Base-by-base conservation (phyloP, 192 early-diverging fungal species). In the Allomyces arbusculus region DNA sequence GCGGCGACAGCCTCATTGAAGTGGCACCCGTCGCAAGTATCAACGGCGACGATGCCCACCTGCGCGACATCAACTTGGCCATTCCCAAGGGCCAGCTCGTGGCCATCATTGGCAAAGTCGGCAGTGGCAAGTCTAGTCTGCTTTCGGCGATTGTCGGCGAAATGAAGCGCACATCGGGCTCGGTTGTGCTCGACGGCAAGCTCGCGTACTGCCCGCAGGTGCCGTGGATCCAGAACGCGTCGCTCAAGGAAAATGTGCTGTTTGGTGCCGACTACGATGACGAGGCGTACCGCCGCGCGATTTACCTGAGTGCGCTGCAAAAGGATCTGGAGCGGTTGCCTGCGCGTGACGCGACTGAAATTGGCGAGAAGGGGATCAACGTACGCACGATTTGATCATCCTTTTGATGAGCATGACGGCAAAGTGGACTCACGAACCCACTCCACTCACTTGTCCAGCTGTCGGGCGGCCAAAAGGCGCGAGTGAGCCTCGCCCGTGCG, bases 391-490 rank as follows among this genome's bases (percentile, higher is more conserved):
- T 12, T 45, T 6, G 12, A 6, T 45, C 8, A 45, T 45, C 44
- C 8, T 45, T 45, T 6, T 45, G 44, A 12, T 12, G 6, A 45
- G 12, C n/a, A n/a, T n/a, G n/a, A n/a, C n/a, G n/a, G n/a, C n/a
- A n/a, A n/a, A n/a, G n/a, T n/a, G n/a, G n/a, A n/a, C 26, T 28
- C 4, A 28, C 4, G 2, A 28, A 28, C 26, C 26, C 4, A 3
- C 26, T 28, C 26, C 26, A 28, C 26, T 4, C 26, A 28, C 1
- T 28, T 28, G 1, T 28, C 10, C 19, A 55, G 58, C 77, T 97
- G 20, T 89, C 86, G 43, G 94, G 94, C 69, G 94, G 94, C 12
- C 94, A 97, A 64, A 92, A 91, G 72, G 84, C 86, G 24, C 84
- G 80, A 14, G 63, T 80, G 16, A 65, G 44, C 25, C 61, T 65